Base-by-base conservation (phyloP, 768 basidiomycete genomes). In the Coprinopsis cinerea region DNA sequence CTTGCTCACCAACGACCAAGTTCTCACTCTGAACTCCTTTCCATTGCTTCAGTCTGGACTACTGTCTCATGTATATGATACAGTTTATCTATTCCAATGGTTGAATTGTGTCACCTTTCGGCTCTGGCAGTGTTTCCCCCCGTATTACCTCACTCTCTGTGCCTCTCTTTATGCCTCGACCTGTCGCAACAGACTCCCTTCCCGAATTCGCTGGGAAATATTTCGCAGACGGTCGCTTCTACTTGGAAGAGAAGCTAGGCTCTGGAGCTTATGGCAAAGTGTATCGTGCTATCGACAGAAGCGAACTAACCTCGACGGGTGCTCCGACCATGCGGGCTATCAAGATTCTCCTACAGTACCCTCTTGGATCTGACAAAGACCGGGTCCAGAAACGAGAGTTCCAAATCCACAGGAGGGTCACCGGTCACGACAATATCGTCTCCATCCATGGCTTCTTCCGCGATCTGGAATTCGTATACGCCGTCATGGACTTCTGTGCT, bases 231-330 rank as follows among this genome's bases (percentile, higher is more conserved):
- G 81, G 79, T 53, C 79, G 76, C 51, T 75, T 85, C 59, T 71
- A 73, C 56, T 73, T 92, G 55, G 61, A 78, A 52, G 74, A 79
- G 52, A 70, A 73, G 47, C 72, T 92, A 49, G 90, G 87, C 44
- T 71, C 79, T 42, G 91, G 91, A 18, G 80, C 85, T 9, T 89
- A 86, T 51, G 86, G 88, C 51, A 77, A 80, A 41, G 88, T 92
- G 56, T 90, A 91, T 67, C 74, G 77, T 47, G 88, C 85, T 24
- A 61, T 82, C 44, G 82, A 87, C 61, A 61, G 65, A 35, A n/a
- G n/a, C n/a, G n/a, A n/a, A n/a, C 60, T 63, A 26, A 69, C 69
- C 44, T 65, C 69, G 25, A 61, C 55, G 17, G 58, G 70, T 36
- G 61, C 62, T 44, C 73, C 67, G 14, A 58, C 61, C 40, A 75